Base-by-base conservation (phyloP, 495 filamentous ascomycete genomes). In the Talaromyces proteolyticus region DNA sequence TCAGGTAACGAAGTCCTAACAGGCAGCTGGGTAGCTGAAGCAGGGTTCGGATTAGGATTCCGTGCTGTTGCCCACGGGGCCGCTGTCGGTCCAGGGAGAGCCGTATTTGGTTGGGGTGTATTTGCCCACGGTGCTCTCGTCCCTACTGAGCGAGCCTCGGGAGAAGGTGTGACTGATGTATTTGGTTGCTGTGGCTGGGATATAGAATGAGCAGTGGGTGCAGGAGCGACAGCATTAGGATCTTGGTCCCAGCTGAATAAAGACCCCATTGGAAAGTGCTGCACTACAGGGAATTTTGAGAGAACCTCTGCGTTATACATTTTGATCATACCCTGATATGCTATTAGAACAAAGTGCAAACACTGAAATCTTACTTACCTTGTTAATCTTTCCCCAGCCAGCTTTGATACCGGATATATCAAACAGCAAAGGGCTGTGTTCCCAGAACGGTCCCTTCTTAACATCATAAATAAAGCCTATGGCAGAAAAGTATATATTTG, bases 361-460 rank as follows among this genome's bases (percentile, higher is more conserved):
- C 21, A 24, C 5, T 7, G n/a, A 25, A 47, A 36, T 47, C 60
- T 21, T 24, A 37, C 61, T 50, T 61, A 87, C 87, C 79, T 96
- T 97, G 65, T 97, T 97, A 54, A 99, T 95, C 70, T 99, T 99
- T 21, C 84, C 93, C 93, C 93, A 99, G 25, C 93, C 94, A 47
- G 86, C 79, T 50, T 76, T 80, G 50, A 99, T 82, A 16, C 93
- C 93, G 4, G 87, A 92, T 25, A 99, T 91, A 67, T 99, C 94
- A 60, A 83, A 99, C 16, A 99, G 74, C 60, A 95, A 91, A 2
- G 90, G 94, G 51, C 88, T 94, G 60, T 99, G 93, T 57, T 97
- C 93, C 94, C 93, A 97, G 66, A 99, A 99, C 1, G 94, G 93
- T 0, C 93, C 93, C 47, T 74, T 89, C 64, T 99, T 99, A 45